Percentiles rank a stretch among this genome's conserved stretches.
Conservation (phyloP, 2,329 filamentous ascomycete species). For the Diaporthe ampelina region DNA sequence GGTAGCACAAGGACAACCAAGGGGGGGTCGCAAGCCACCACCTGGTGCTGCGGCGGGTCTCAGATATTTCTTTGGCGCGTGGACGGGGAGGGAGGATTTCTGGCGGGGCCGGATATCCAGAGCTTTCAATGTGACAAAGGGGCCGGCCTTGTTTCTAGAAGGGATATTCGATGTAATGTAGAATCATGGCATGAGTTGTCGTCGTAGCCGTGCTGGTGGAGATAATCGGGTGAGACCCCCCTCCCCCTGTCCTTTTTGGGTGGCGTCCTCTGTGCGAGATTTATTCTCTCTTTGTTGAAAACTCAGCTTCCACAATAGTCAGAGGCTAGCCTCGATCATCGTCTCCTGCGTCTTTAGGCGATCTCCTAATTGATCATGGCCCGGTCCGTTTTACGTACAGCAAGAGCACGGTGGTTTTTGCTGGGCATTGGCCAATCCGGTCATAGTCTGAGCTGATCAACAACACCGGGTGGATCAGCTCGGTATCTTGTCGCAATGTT, state of each 20-base stretch:
- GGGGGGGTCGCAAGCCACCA: slow-evolving; percentile 20
- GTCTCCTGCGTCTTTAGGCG: background rate
- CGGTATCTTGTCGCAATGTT: background rate
- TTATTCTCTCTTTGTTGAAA: background rate
- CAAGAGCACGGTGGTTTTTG: background rate
- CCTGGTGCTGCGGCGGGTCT: slow-evolving; percentile 26
- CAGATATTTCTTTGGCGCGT: background rate
- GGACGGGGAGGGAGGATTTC: background rate
- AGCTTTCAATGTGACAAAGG: background rate
- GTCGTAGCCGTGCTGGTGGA: background rate
- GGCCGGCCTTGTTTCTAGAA: background rate
- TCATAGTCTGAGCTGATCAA: slow-evolving; percentile 23
- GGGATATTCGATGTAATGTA: background rate
- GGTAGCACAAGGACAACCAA: background rate
- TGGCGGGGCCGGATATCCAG: background rate
- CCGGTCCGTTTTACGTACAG: slow-evolving; percentile 15
- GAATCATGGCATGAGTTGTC: slow-evolving; percentile 8
- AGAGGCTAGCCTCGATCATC: background rate
- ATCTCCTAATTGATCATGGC: background rate
- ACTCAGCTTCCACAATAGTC: background rate
- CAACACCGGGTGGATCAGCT: slow-evolving; percentile 8
- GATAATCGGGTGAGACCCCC: slow-evolving; percentile 1
- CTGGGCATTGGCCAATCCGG: background rate
- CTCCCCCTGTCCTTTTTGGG: background rate
- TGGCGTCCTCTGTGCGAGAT: background rate